Percentiles rank a stretch among this genome's conserved stretches.
phyloP scores from a whole-genome alignment of 2,329 filamentous ascomycete species.

The Metarhizium humberi region DNA sequence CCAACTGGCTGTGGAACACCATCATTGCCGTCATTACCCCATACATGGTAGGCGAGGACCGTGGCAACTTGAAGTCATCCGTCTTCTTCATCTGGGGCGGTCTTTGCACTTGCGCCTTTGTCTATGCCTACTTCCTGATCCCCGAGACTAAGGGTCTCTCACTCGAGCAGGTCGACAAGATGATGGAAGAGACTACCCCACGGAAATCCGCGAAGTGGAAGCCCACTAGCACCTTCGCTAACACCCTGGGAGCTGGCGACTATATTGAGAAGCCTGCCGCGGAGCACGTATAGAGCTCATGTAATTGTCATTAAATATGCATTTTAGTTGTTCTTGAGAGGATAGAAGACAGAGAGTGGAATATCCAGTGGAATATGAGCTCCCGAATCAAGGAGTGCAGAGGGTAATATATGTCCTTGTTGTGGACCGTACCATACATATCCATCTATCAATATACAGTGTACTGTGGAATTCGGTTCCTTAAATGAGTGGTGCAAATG shows the following conservation, averaged over 20 bases:
- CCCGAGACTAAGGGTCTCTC: constrained; percentile 69
- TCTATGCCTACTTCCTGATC: constrained; percentile 66
- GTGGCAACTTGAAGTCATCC: constrained; percentile 57
- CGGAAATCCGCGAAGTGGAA: constrained; percentile 69
- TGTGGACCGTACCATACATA: neutral
- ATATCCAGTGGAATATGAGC: neutral
- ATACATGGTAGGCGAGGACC: constrained; percentile 54
- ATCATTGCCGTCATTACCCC: constrained; percentile 61
- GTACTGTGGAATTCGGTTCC: constrained; percentile 8
- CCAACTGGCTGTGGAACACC: constrained; percentile 90
- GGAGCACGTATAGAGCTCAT: constrained; percentile 4
- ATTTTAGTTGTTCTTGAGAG: neutral
- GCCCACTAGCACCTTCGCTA: constrained; percentile 60
- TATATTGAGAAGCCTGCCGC: constrained; percentile 21
- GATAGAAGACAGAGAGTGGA: neutral
- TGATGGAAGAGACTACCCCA: constrained; percentile 80
- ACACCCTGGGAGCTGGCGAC: constrained; percentile 23
- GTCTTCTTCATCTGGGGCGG: constrained; percentile 71
- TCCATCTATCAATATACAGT: neutral
- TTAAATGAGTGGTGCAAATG: neutral
- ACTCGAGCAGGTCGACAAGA: constrained; percentile 73
- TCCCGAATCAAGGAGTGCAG: neutral
- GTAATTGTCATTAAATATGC: neutral
- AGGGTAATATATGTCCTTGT: neutral
- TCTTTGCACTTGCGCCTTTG: constrained; percentile 49